These are phyloP conservation scores for Neurospora sp. DNA, from an alignment of 495 filamentous ascomycete genomes.

Conservation along the genomic window DNA sequence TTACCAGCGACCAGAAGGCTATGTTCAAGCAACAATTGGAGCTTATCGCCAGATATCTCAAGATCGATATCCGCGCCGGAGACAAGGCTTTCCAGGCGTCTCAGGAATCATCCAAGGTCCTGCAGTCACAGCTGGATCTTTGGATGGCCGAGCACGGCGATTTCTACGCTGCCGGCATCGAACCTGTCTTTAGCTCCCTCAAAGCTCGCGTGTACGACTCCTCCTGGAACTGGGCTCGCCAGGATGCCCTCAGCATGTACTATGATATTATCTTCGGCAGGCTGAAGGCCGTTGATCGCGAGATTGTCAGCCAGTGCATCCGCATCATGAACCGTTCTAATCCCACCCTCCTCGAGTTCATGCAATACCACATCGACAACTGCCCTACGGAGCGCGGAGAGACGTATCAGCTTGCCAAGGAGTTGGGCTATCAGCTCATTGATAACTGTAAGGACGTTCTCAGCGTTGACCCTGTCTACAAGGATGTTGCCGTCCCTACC, in stretches of 20 bases:
- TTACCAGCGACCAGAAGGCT: slow-evolving; percentile 90
- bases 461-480: slow-evolving; percentile 72
- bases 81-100: slow-evolving; percentile 85
- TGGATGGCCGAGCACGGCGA: slow-evolving; percentile 96
- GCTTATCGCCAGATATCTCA: slow-evolving; percentile 87
- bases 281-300: slow-evolving; percentile 83
- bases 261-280: slow-evolving; percentile 98
- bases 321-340: slow-evolving; percentile 99
- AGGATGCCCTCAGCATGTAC: slow-evolving; percentile 96
- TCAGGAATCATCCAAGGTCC: slow-evolving; percentile 69
- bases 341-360: slow-evolving; percentile 89
- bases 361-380: slow-evolving; percentile 99
- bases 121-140: slow-evolving; percentile 87
- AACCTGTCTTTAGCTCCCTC: slow-evolving; percentile 82
- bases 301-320: slow-evolving; percentile 97
- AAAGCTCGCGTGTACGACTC: slow-evolving; percentile 97
- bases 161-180: slow-evolving; percentile 88
- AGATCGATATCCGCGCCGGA: slow-evolving; percentile 88
- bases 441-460: slow-evolving; percentile 96
- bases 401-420: slow-evolving; percentile 93
- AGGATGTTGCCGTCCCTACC: slow-evolving; percentile 88
- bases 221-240: slow-evolving; percentile 98
- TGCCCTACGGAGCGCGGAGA: slow-evolving; percentile 94
- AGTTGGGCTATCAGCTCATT: slow-evolving; percentile 89
- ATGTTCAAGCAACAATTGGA: slow-evolving; percentile 97